Base-by-base conservation (phyloP, 345 rosid species). In the Conringia planisiliqua region DNA sequence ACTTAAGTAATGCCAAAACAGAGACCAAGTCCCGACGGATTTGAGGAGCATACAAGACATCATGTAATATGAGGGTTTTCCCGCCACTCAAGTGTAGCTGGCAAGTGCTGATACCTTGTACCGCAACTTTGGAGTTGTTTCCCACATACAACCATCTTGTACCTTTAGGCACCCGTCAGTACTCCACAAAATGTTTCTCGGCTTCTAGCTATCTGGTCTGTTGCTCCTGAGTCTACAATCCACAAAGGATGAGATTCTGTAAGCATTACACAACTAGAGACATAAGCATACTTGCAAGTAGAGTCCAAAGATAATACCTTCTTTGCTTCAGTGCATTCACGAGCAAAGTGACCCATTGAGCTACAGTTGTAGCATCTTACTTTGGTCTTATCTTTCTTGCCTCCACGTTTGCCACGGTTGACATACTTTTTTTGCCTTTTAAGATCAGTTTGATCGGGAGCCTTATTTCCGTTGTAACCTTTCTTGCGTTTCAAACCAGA, bases 271-370 rank as follows among this genome's bases (percentile, higher is more conserved):
- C 44, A 52, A 29, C 54, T 40, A 62, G n/a, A 39, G 40, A 72
- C 63, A 72, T 26, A 72, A 51, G 44, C 63, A 62, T 42, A 54
- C 0, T 42, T 54, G 6, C 11, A 5, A 52, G 55, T 9, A 1
- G 10, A 3, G 29, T 22, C 1, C 7, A 50, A 73, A 13, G 44
- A 62, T 38, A 27, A 38, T 62, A 38, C 62, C 62, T 52, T 51
- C n/a, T 62, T 72, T 63, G 46, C n/a, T n/a, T 58, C 29, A 27
- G 51, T 62, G 55, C 62, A 38, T 52, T 63, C 63, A 63, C 40
- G 36, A 73, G 63, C 10, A 64, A 73, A 62, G 17, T 73, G 65
- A 73, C 36, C 55, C 54, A 64, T 6, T 32, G 16, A 3, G 36
- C 5, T 12, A 74, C 32, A 56, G 4, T 56, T 55, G 16, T 56